Conservation (phyloP, 2,329 filamentous ascomycete genomes). For the Coniosporium tulheliwenetii region DNA sequence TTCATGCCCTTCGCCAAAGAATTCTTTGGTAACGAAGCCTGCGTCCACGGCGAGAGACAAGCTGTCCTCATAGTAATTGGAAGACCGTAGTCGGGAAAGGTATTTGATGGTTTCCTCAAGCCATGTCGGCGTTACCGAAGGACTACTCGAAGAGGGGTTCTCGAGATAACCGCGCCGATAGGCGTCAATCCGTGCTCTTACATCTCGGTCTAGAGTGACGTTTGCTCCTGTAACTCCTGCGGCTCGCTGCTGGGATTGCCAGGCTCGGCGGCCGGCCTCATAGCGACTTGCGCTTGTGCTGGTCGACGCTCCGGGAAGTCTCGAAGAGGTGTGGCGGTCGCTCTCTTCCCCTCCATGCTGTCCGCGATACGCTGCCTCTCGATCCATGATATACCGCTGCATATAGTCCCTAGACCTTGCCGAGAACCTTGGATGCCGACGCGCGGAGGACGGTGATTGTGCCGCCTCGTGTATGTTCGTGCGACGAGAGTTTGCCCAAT, state of each 20-base stretch:
- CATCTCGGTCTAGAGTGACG: slow-evolving; percentile 6
- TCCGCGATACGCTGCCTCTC: slow-evolving; percentile 13
- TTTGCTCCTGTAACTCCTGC: slow-evolving; percentile 5
- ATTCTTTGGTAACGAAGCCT: slow-evolving; percentile 36
- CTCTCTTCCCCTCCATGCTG: slow-evolving; percentile 13
- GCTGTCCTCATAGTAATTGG: slow-evolving; percentile 37
- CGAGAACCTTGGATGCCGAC: slow-evolving; percentile 22
- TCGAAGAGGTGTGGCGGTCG: slow-evolving; percentile 6
- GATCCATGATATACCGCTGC: slow-evolving; percentile 23
- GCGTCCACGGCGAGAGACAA: slow-evolving; percentile 35
- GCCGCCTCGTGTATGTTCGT: slow-evolving; percentile 11
- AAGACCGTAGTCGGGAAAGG: slow-evolving; percentile 40
- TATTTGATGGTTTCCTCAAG: slow-evolving; percentile 47
- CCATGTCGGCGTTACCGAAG: slow-evolving; percentile 17
- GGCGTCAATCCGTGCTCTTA: slow-evolving; percentile 14
- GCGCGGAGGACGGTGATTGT: slow-evolving; percentile 16
- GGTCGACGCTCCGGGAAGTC: neutral
- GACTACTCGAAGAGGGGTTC: slow-evolving; percentile 8
- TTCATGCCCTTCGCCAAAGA: slow-evolving; percentile 33
- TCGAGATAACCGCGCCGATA: slow-evolving; percentile 18
- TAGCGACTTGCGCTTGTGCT: slow-evolving; percentile 2
- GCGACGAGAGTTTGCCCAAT: neutral
- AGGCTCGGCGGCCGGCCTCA: slow-evolving; percentile 11
- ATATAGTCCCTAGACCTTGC: slow-evolving; percentile 20
- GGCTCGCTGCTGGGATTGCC: slow-evolving; percentile 5